Percentiles rank a stretch among this genome's conserved stretches.
Conservation (phyloP, 495 filamentous ascomycete genomes). For the Letharia lupina region DNA sequence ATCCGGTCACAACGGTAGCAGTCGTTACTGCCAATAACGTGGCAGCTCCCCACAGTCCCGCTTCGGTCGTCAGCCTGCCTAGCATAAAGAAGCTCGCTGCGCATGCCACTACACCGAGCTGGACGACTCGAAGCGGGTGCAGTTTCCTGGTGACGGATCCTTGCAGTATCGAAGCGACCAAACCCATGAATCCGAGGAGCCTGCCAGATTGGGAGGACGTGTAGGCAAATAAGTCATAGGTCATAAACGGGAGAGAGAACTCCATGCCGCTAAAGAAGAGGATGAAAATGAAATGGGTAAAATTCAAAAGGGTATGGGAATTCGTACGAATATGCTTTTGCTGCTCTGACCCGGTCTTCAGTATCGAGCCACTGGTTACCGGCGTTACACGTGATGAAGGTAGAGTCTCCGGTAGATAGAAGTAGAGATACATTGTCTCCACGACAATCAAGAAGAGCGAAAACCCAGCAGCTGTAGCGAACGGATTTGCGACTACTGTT, state of each 20-base stretch:
- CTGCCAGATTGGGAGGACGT: slow-evolving; percentile 70
- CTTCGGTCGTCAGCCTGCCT: slow-evolving; percentile 53
- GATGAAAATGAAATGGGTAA: slow-evolving; percentile 82
- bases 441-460: slow-evolving; percentile 71
- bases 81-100: slow-evolving; percentile 73
- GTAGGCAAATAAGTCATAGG: slow-evolving; percentile 81
- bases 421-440: slow-evolving; percentile 86
- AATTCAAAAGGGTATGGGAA: slow-evolving; percentile 71
- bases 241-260: slow-evolving; percentile 93
- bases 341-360: slow-evolving; percentile 1
- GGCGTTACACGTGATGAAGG: slow-evolving; percentile 33
- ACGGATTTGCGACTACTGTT: slow-evolving; percentile 79
- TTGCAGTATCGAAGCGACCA: slow-evolving; percentile 86
- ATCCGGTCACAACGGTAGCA: slow-evolving; percentile 86
- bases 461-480: slow-evolving; percentile 80
- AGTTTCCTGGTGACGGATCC: slow-evolving; percentile 74
- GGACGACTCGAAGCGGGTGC: slow-evolving; percentile 67
- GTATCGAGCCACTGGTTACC: slow-evolving; percentile 9
- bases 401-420: slow-evolving; percentile 80
- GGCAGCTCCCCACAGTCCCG: slow-evolving; percentile 69
- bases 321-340: slow-evolving; percentile 51
- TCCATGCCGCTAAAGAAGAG: slow-evolving; percentile 97
- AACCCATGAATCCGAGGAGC: slow-evolving; percentile 86
- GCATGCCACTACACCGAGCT: slow-evolving; percentile 69
- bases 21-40: slow-evolving; percentile 77